These are phyloP conservation scores for Hirschfeldia incana DNA, from an alignment of 345 rosid genomes.

Conservation along the genomic window DNA sequence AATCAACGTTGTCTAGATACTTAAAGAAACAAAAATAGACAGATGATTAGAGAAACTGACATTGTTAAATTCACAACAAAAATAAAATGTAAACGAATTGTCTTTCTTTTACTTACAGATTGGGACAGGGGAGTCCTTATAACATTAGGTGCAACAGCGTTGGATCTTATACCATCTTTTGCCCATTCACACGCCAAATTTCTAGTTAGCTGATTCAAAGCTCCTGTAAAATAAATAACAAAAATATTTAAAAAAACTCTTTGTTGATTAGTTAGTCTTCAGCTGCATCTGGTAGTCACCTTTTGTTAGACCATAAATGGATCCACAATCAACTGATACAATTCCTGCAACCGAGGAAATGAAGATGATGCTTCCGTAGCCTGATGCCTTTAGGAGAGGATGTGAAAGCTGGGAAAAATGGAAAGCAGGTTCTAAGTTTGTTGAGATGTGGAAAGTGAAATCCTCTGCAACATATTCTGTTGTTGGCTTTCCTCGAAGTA, in stretches of 20 bases:
- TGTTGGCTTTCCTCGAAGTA: neutral
- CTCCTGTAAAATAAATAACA: slow-evolving; percentile 39
- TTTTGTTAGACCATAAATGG: neutral
- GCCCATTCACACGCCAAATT: slow-evolving; percentile 82
- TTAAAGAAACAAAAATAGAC: neutral
- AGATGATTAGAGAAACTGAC: neutral
- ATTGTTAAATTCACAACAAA: neutral
- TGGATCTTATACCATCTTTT: slow-evolving; percentile 57
- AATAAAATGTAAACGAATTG: neutral
- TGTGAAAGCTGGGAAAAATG: neutral
- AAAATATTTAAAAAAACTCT: neutral
- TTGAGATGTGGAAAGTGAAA: neutral
- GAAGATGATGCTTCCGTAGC: neutral
- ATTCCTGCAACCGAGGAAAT: neutral
- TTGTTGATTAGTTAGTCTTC: neutral
- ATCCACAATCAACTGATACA: neutral
- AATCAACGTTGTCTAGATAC: slow-evolving; percentile 12
- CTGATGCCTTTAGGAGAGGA: neutral
- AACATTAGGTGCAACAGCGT: slow-evolving; percentile 54
- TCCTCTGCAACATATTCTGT: neutral
- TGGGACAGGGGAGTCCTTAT: slow-evolving; percentile 48
- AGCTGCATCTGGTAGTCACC: neutral
- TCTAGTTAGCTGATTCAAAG: slow-evolving; percentile 52
- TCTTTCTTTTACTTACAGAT: neutral
- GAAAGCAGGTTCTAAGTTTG: neutral